Base-by-base conservation (phyloP, 2,329 filamentous ascomycete species). In the Rutstroemia sp. region DNA sequence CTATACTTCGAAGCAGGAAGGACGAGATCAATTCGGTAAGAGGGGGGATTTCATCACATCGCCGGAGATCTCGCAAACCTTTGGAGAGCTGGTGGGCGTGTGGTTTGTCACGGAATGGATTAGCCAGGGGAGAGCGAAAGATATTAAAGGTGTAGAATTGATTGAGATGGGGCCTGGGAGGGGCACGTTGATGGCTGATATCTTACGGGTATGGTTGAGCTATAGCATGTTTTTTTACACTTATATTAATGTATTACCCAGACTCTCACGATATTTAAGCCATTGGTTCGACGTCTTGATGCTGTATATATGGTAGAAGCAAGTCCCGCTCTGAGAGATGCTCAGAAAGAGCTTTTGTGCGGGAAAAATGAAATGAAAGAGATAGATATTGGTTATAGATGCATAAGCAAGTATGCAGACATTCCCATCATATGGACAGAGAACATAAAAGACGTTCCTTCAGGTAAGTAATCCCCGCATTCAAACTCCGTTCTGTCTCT, bases 51-150 rank as follows among this genome's bases (percentile, higher is more conserved):
- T 99, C 69, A 87, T 97, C 52, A 99, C 94, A 0, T 96, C 92
- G 0, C 94, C 94, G 0, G 94, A 99, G 72, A 97, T 99, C 65
- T 96, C 92, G 0, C 94, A 97, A 70, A 81, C 97, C 12, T 99
- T 99, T 73, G 94, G 94, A 23, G 94, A 99, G 74, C 79, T 99
- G 27, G 78, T 97, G 56, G 94, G 90, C 4, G 82, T 99, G 65
- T 99, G 94, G 94, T 86, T 96, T 60, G 86, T 97, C 52, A 86
- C 92, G 44, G 94, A 99, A 77, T 99, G 94, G 92, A 88, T 97
- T 71, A 87, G 88, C 42, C 94, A 99, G 71, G 92, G 91, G 16
- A 80, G 82, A 55, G 82, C 75, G 59, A 77, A 80, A 34, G 90
- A 89, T 23, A 85, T 96, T 16, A 77, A 80, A 30, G 90, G 89